These are phyloP conservation scores for Termitomyces sp. DNA, from an alignment of 1,284 basidiomycete genomes.

Conservation along the genomic window DNA sequence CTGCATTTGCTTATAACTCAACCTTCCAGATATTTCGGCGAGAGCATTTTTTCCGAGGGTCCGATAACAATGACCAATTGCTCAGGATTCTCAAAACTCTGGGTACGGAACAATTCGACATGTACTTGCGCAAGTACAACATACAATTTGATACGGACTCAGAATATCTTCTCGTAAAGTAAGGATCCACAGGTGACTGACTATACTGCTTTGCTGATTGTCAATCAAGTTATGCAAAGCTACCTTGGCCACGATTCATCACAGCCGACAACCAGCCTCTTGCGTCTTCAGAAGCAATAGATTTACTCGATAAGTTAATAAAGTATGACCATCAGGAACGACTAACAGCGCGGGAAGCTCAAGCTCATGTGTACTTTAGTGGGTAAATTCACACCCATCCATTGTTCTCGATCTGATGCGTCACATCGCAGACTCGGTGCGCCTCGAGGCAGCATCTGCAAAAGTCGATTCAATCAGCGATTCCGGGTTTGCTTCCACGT, in stretches of 20 bases:
- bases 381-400: slow-evolving; percentile 22
- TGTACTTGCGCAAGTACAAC: slow-evolving; percentile 66
- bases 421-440: slow-evolving; percentile 40
- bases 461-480: slow-evolving; percentile 52
- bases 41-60: slow-evolving; percentile 88
- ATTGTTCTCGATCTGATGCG: slow-evolving; percentile 1
- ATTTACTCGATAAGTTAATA: slow-evolving; percentile 81
- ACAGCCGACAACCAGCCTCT: slow-evolving; percentile 71
- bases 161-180: slow-evolving; percentile 62
- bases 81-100: slow-evolving; percentile 86
- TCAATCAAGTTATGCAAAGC: slow-evolving; percentile 56
- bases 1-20: not conserved
- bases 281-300: slow-evolving; percentile 70
- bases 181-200: slow-evolving; percentile 16
- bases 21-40: slow-evolving; percentile 57
- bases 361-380: slow-evolving; percentile 78
- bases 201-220: slow-evolving; percentile 10
- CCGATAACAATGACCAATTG: slow-evolving; percentile 87
- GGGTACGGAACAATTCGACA: slow-evolving; percentile 79
- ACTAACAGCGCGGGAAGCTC: slow-evolving; percentile 76
- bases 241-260: slow-evolving; percentile 72
- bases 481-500: slow-evolving; percentile 55
- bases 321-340: slow-evolving; percentile 83
- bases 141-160: slow-evolving; percentile 73
- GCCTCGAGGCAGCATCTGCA: slow-evolving; percentile 46